phyloP scores from a whole-genome alignment of 1,284 basidiomycete genomes.

The Pascua guehoae region DNA sequence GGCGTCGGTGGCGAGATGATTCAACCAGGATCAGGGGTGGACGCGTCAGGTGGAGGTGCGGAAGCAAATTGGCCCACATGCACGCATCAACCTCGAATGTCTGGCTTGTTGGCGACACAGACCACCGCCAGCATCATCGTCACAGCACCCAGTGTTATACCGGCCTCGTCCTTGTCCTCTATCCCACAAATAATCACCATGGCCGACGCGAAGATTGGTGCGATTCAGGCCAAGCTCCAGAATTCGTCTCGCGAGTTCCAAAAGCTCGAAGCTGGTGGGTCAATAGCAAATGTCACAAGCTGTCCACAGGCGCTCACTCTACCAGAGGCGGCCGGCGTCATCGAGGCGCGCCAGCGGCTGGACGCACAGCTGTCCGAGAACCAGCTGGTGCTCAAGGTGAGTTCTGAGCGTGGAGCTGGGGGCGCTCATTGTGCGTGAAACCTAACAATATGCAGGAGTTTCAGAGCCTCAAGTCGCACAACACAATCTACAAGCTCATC shows the following conservation, averaged over 20 bases:
- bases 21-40: background rate
- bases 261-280: conserved; percentile 62
- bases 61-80: conserved; percentile 2
- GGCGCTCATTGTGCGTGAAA: background rate
- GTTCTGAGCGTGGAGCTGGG: conserved; percentile 6
- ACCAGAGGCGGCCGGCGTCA: conserved; percentile 62
- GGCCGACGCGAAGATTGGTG: conserved; percentile 30
- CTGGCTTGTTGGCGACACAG: no score
- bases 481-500: conserved; percentile 85
- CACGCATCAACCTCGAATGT: no score
- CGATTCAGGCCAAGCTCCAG: conserved; percentile 55
- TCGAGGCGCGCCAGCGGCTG: conserved; percentile 75
- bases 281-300: background rate
- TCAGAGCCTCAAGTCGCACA: conserved; percentile 65
- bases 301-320: background rate
- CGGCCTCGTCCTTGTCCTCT: background rate
- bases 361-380: conserved; percentile 90
- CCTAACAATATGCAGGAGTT: conserved; percentile 65
- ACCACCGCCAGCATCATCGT: background rate
- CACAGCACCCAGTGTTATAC: background rate
- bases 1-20: no score
- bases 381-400: conserved; percentile 82
- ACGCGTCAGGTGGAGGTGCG: conserved; percentile 4
- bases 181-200: conserved; percentile 16
- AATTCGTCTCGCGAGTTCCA: conserved; percentile 68